Evolutionary conservation across 116 monocot species (phyloP).

Genomic region (Phalaenopsis hybrid): DNA sequence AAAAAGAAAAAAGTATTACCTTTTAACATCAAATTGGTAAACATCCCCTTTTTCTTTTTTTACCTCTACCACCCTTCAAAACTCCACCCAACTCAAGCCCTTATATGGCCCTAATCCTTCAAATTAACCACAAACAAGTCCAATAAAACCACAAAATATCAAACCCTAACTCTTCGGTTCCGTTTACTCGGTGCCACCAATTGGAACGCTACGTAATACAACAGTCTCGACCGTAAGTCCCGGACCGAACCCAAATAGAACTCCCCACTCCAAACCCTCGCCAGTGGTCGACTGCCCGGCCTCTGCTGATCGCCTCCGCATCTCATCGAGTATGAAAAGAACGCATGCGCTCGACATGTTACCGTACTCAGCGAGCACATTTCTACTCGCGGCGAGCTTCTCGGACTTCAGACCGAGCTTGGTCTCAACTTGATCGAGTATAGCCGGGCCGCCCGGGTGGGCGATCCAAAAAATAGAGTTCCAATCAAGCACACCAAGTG

Average conservation of each 20-base stretch:
- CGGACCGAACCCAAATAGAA: slow-evolving; percentile 40
- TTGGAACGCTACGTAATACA: slow-evolving; percentile 19
- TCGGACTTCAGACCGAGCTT: slow-evolving; percentile 21
- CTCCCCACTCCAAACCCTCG: slow-evolving; percentile 37
- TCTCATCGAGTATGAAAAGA: slow-evolving; percentile 34
- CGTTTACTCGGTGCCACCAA: no score
- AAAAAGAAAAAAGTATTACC: no score
- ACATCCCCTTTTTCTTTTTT: no score
- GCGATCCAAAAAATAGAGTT: slow-evolving; percentile 41
- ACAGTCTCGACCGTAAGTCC: slow-evolving; percentile 41
- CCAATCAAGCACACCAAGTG: slow-evolving; percentile 29
- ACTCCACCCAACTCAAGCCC: no score
- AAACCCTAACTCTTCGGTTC: no score
- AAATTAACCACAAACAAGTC: no score
- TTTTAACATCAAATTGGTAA: no score
- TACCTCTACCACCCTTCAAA: no score
- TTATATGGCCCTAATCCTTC: no score
- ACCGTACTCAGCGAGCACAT: slow-evolving; percentile 33
- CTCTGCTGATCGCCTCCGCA: slow-evolving; percentile 24
- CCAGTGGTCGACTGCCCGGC: slow-evolving; percentile 24
- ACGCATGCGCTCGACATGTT: slow-evolving; percentile 53
- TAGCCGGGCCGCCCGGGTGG: slow-evolving; percentile 40
- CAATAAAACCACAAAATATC: no score
- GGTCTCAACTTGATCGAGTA: slow-evolving; percentile 31
- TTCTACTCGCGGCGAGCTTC: slow-evolving; percentile 24